These are phyloP conservation scores for Lomentospora prolificans DNA, from an alignment of 2,329 filamentous ascomycete genomes.

Conservation along the genomic window DNA sequence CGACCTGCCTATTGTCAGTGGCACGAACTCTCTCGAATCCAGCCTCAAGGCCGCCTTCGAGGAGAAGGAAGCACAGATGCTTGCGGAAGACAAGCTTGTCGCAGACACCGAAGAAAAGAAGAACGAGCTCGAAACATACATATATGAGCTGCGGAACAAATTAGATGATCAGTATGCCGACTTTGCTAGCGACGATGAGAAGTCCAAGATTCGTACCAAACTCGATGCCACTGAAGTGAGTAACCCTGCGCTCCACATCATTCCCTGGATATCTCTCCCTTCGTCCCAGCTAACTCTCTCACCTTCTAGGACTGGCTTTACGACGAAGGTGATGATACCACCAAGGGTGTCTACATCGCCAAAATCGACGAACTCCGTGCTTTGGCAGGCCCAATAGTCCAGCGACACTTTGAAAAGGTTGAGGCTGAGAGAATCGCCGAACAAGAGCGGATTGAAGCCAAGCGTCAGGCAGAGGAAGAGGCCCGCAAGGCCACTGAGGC, in stretches of 20 bases:
- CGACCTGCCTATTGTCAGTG: conserved; percentile 77
- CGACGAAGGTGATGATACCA: conserved; percentile 89
- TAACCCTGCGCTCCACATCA: conserved; percentile 6
- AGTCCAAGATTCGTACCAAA: conserved; percentile 74
- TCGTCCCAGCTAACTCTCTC: neutral
- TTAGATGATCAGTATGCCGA: conserved; percentile 85
- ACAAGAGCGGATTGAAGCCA: conserved; percentile 69
- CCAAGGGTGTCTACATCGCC: conserved; percentile 85
- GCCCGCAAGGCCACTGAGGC: conserved; percentile 42
- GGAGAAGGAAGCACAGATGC: conserved; percentile 84
- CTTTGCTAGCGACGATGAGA: conserved; percentile 86
- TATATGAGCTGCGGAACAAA: conserved; percentile 95
- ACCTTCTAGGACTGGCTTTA: conserved; percentile 86
- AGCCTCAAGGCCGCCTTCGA: conserved; percentile 53
- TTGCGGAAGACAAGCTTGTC: conserved; percentile 97
- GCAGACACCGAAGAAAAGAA: conserved; percentile 98
- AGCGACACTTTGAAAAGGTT: conserved; percentile 91
- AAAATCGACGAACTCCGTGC: conserved; percentile 95
- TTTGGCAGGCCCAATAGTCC: conserved; percentile 80
- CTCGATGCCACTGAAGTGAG: conserved; percentile 79
- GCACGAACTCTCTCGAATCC: conserved; percentile 70
- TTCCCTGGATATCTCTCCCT: neutral
- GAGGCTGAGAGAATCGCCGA: conserved; percentile 74
- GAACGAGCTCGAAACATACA: conserved; percentile 97
- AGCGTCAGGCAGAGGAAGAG: conserved; percentile 53